phyloP scores from a whole-genome alignment of 2,329 filamentous ascomycete genomes.

The Oidium heveae region DNA sequence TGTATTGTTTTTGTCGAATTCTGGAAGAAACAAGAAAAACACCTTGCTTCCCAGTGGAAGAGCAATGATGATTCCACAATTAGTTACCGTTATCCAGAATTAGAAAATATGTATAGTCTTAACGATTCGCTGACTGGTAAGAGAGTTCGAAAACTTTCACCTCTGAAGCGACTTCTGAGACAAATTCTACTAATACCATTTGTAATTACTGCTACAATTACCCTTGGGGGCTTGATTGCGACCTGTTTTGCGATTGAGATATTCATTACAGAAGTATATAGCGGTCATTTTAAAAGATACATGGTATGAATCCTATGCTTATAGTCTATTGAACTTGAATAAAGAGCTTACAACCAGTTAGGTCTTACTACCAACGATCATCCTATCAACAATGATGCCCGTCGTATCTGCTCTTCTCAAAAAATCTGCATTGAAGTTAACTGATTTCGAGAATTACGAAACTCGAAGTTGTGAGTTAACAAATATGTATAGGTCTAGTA shows the following conservation, averaged over 20 bases:
- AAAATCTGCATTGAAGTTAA: slow-evolving; percentile 49
- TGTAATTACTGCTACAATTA: slow-evolving; percentile 42
- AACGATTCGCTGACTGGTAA: slow-evolving; percentile 54
- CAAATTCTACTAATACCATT: slow-evolving; percentile 50
- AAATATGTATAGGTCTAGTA: neutral
- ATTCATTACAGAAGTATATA: slow-evolving; percentile 84
- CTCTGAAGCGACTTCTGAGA: slow-evolving; percentile 31
- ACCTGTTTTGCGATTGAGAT: slow-evolving; percentile 82
- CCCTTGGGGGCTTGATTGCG: slow-evolving; percentile 61
- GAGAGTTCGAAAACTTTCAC: slow-evolving; percentile 32
- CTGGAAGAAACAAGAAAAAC: slow-evolving; percentile 83
- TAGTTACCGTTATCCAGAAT: slow-evolving; percentile 52
- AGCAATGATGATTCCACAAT: slow-evolving; percentile 65
- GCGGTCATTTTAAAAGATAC: slow-evolving; percentile 64
- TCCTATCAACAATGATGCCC: slow-evolving; percentile 63
- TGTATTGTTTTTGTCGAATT: slow-evolving; percentile 76
- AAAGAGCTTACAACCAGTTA: too few relatives aligned
- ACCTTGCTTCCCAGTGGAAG: slow-evolving; percentile 70
- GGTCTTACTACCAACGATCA: slow-evolving; percentile 69
- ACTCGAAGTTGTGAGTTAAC: slow-evolving; percentile 37
- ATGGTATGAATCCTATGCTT: slow-evolving; percentile 36
- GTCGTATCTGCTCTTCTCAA: slow-evolving; percentile 55
- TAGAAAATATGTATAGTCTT: slow-evolving; percentile 51
- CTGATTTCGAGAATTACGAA: slow-evolving; percentile 74
- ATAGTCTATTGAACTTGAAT: too few relatives aligned